phyloP scores from a whole-genome alignment of 768 basidiomycete species.

The Chalciporus chontae region DNA sequence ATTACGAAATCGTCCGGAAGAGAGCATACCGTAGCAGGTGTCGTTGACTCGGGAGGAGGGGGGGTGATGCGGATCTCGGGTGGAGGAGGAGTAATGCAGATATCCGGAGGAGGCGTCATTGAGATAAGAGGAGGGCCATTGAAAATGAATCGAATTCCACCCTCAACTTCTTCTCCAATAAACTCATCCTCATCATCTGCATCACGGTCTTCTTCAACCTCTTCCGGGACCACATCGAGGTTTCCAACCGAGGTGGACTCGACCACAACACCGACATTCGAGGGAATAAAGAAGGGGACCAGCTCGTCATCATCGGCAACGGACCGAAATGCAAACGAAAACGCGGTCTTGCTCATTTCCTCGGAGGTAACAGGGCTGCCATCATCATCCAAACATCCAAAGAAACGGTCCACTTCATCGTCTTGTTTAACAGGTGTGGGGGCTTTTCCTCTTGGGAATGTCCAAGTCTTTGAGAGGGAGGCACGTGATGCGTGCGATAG shows the following conservation, averaged over 20 bases:
- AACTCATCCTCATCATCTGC: slow-evolving; percentile 43
- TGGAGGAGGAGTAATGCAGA: slow-evolving; percentile 26
- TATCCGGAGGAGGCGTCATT: slow-evolving; percentile 25
- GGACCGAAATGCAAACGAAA: slow-evolving; percentile 49
- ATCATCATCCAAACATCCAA: slow-evolving; percentile 61
- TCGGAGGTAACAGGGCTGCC: slow-evolving; percentile 43
- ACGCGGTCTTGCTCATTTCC: slow-evolving; percentile 59
- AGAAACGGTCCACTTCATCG: slow-evolving; percentile 72
- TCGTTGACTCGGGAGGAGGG: slow-evolving; percentile 17
- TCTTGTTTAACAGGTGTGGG: slow-evolving; percentile 19
- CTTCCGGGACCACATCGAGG: slow-evolving; percentile 43
- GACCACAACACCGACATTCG: slow-evolving; percentile 41
- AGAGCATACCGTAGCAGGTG: slow-evolving; percentile 18
- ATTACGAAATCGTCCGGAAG: background rate
- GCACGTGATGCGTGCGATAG: slow-evolving; percentile 30
- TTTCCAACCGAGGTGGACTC: slow-evolving; percentile 25
- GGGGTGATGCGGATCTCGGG: slow-evolving; percentile 22
- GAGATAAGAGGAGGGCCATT: slow-evolving; percentile 47
- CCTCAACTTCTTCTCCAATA: slow-evolving; percentile 54
- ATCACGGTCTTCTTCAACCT: slow-evolving; percentile 29
- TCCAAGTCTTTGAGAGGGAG: slow-evolving; percentile 67
- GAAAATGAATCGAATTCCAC: slow-evolving; percentile 74
- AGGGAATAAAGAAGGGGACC: slow-evolving; percentile 48
- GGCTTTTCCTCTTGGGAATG: slow-evolving; percentile 47
- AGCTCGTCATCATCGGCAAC: slow-evolving; percentile 46